phyloP scores from a whole-genome alignment of 1,139 yeast genomes.

The Zygoascus sp. region DNA sequence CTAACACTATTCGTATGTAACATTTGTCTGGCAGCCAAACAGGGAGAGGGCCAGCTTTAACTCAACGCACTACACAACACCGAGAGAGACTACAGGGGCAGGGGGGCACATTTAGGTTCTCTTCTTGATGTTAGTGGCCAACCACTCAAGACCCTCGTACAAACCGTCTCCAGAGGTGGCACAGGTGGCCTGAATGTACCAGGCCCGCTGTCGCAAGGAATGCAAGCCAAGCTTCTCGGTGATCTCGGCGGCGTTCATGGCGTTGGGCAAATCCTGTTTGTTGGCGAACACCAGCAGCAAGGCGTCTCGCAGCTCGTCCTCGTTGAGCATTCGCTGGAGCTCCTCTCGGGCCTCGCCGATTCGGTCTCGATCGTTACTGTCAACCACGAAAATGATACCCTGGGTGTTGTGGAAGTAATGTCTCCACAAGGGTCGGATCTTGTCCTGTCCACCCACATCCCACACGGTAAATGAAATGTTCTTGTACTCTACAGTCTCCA shows the following conservation, averaged over 20 bases:
- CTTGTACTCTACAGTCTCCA: constrained; percentile 90
- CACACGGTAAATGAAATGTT: constrained; percentile 92
- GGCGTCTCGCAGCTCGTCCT: constrained; percentile 89
- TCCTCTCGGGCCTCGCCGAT: constrained; percentile 90
- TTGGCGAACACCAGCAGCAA: constrained; percentile 75
- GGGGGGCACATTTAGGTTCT: constrained; percentile 39
- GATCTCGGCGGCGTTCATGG: constrained; percentile 93
- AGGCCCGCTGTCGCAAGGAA: constrained; percentile 88
- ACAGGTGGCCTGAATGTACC: constrained; percentile 94
- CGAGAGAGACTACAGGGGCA: too few relatives aligned
- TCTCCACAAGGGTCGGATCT: constrained; percentile 94
- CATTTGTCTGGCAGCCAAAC: not conserved
- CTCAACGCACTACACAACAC: too few relatives aligned
- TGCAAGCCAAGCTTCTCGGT: constrained; percentile 90
- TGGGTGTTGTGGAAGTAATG: constrained; percentile 92
- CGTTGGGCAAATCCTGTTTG: constrained; percentile 93
- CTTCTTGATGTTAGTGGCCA: constrained; percentile 79
- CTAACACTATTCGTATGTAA: constrained; percentile 3
- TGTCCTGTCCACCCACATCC: constrained; percentile 98
- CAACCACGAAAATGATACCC: constrained; percentile 90
- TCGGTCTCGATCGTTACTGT: constrained; percentile 92
- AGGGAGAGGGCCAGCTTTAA: not conserved
- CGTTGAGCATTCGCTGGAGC: constrained; percentile 89
- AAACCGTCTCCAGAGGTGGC: constrained; percentile 95
- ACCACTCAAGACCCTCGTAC: constrained; percentile 93